Conservation (phyloP, 2,329 filamentous ascomycete genomes). For the Sporothrix brunneoviolacea region DNA sequence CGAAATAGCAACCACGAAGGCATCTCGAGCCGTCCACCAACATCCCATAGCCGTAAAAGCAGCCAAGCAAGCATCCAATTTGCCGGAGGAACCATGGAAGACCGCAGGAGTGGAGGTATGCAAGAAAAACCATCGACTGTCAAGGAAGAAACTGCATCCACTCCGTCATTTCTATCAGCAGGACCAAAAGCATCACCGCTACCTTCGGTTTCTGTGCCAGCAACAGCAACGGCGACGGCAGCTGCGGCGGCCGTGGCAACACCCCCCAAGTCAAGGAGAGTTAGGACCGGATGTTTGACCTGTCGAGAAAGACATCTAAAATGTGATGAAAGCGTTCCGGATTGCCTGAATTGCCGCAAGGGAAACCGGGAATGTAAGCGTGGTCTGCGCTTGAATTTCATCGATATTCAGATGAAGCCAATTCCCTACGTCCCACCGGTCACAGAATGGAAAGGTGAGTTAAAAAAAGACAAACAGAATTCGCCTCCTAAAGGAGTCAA, state of each 20-base stretch:
- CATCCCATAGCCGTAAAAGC: constrained; percentile 13
- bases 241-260: background rate
- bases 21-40: constrained; percentile 16
- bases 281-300: constrained; percentile 79
- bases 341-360: constrained; percentile 76
- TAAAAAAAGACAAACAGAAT: background rate
- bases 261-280: constrained; percentile 14
- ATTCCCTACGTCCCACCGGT: constrained; percentile 58
- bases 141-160: background rate
- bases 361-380: constrained; percentile 80
- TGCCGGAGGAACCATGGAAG: background rate
- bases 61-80: constrained; percentile 7
- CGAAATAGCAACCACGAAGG: constrained; percentile 5
- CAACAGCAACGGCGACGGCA: background rate
- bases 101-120: constrained; percentile 17
- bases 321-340: constrained; percentile 67
- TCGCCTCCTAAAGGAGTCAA: background rate
- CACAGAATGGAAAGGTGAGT: constrained; percentile 55
- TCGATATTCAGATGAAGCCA: constrained; percentile 68
- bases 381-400: constrained; percentile 83
- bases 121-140: background rate
- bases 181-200: background rate
- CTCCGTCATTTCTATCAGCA: background rate
- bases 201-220: too few species aligned
- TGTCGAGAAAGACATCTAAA: constrained; percentile 86